Evolutionary conservation across 306 rosid genomes (phyloP).

Genomic region (Corylus americana): DNA sequence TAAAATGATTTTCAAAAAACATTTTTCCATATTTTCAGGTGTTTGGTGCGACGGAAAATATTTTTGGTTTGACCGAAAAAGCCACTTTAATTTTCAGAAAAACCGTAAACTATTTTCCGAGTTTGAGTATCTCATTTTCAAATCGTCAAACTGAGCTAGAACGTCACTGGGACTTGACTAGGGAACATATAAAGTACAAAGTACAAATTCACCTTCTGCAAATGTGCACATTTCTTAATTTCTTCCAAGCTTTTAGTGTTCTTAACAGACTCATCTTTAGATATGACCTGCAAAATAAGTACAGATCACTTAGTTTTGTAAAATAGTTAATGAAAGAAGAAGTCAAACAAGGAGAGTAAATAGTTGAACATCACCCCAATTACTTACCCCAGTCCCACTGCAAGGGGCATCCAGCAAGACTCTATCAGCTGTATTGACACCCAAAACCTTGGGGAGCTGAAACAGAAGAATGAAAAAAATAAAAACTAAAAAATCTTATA

Average conservation of each 20-base stretch:
- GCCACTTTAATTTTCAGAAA: too few relatives aligned
- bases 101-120: too few relatives aligned
- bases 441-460: constrained; percentile 91
- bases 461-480: constrained; percentile 16
- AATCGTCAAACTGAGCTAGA: too few relatives aligned
- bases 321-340: neutral
- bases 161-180: too few relatives aligned
- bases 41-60: too few relatives aligned
- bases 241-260: constrained; percentile 78
- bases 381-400: constrained; percentile 97
- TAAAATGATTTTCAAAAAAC: too few relatives aligned
- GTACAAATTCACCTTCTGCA: constrained; percentile 69
- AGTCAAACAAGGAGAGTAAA: neutral
- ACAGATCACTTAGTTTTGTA: constrained; percentile 10
- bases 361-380: neutral
- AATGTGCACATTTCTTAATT: constrained; percentile 67
- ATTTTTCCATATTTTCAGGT: too few relatives aligned
- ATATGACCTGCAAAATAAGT: constrained; percentile 67
- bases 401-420: constrained; percentile 97
- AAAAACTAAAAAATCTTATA: constrained; percentile 7
- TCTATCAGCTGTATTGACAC: constrained; percentile 74
- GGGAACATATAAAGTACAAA: neutral
- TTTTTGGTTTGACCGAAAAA: too few relatives aligned
- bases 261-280: constrained; percentile 95
- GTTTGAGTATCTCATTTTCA: too few relatives aligned